Base-by-base conservation (phyloP, 148 eudicot species). In the Vaccinium vitisidaea region DNA sequence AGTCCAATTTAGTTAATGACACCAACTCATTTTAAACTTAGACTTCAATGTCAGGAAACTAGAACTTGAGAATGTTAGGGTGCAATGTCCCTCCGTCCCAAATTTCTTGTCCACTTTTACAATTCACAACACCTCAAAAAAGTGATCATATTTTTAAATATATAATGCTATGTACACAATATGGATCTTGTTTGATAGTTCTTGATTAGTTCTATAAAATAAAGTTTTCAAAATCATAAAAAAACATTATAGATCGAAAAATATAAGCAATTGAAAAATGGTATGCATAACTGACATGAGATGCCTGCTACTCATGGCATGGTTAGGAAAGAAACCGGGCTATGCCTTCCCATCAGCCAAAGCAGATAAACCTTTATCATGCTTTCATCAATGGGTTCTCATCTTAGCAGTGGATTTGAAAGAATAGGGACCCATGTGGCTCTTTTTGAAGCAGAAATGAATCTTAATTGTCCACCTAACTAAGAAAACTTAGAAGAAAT, bases 221-320 rank as follows among this genome's bases (percentile, higher is more conserved):
- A 5, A 43, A 43, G 46, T 43, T 43, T 43, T 5, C 6, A 0
- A 43, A 43, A 43, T 43, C 46, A 5, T 43, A 43, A 43, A 43
- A 43, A 43, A 43, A 43, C 46, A 43, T 43, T 43, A 43, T 43
- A 43, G 46, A 43, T 43, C 46, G 46, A 43, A 43, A 43, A 43
- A 43, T 43, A 43, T 43, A 43, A 43, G 46, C 46, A 43, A 43
- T 43, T 43, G 46, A 43, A 43, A 43, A 43, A 43, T 43, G 6
- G 46, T 43, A 43, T 43, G 46, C 46, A 43, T 10, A 43, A 39
- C 15, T 39, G 23, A 74, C 10, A 74, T 74, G 77, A 70, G 19
- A 74, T 74, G 77, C 77, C 77, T 1, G 50, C 23, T 74, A 74
- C 50, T 23, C 39, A 23, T 25, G 80, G 61, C 58, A 77, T 77